Conservation (phyloP, 116 monocot species). For the Cymodocea nodosa region DNA sequence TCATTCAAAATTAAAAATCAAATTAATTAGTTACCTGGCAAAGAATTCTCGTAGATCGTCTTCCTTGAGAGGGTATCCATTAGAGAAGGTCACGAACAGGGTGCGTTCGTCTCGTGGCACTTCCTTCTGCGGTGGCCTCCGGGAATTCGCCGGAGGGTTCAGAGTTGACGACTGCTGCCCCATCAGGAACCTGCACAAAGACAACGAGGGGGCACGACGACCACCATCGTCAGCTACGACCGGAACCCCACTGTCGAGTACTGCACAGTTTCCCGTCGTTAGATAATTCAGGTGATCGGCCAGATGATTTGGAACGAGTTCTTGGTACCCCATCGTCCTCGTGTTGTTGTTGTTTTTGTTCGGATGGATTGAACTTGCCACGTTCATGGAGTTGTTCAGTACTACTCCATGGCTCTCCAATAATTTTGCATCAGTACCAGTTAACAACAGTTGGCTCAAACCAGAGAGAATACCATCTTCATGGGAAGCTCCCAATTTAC, state of each 20-base stretch:
- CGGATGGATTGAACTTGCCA: no score
- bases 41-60: conserved; percentile 45
- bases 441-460: no score
- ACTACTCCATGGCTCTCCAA: no score
- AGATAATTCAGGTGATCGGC: background rate
- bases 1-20: background rate
- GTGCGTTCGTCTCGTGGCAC: conserved; percentile 49
- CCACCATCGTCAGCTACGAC: no score
- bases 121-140: background rate
- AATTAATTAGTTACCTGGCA: conserved; percentile 26
- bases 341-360: no score
- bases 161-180: background rate
- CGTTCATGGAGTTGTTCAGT: no score
- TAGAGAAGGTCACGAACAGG: conserved; percentile 72
- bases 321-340: no score
- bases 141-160: background rate
- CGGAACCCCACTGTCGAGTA: no score
- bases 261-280: background rate
- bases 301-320: background rate
- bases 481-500: background rate
- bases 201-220: background rate
- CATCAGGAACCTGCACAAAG: background rate
- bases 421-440: no score
- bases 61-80: conserved; percentile 49
- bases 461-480: background rate